Percentiles rank a stretch among this genome's conserved stretches.
Conservation (phyloP, 768 basidiomycete genomes). For the Tylopilus subfusipes region DNA sequence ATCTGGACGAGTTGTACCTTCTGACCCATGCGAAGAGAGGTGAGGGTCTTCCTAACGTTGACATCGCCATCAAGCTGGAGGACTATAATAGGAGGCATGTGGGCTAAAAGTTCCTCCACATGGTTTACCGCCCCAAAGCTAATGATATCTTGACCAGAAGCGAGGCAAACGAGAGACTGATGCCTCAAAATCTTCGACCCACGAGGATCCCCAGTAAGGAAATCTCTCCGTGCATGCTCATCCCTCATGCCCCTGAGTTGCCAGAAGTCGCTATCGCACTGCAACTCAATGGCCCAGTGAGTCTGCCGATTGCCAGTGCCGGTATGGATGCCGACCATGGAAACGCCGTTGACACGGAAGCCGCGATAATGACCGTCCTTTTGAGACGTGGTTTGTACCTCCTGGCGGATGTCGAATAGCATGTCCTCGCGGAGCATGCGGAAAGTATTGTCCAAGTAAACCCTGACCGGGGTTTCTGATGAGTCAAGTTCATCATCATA, state of each 20-base stretch:
- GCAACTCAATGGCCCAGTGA: conserved; percentile 42
- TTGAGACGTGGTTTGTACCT: conserved; percentile 39
- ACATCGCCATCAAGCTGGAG: conserved; percentile 48
- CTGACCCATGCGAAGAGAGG: conserved; percentile 32
- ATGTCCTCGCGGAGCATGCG: too few relatives aligned
- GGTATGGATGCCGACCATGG: conserved; percentile 36
- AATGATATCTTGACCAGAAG: conserved; percentile 47
- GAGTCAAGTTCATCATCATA: conserved; percentile 13
- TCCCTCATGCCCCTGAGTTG: conserved; percentile 30
- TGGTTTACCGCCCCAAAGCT: conserved; percentile 54
- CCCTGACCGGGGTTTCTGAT: conserved; percentile 33
- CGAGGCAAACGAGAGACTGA: conserved; percentile 52
- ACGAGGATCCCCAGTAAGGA: conserved; percentile 32
- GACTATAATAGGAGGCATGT: conserved; percentile 47
- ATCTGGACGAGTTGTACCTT: conserved; percentile 49
- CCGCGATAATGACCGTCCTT: conserved; percentile 38
- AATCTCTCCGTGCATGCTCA: conserved; percentile 31
- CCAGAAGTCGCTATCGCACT: conserved; percentile 34
- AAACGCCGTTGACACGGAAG: conserved; percentile 30
- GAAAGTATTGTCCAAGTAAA: too few relatives aligned
- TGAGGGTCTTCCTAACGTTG: conserved; percentile 38
- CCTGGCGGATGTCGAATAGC: conserved; percentile 55
- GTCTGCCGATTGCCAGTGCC: conserved; percentile 18
- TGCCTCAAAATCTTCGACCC: too few relatives aligned
- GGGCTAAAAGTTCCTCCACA: conserved; percentile 49